Evolutionary conservation across 768 basidiomycete species (phyloP).

Genomic region (Tubosaeta sp.): DNA sequence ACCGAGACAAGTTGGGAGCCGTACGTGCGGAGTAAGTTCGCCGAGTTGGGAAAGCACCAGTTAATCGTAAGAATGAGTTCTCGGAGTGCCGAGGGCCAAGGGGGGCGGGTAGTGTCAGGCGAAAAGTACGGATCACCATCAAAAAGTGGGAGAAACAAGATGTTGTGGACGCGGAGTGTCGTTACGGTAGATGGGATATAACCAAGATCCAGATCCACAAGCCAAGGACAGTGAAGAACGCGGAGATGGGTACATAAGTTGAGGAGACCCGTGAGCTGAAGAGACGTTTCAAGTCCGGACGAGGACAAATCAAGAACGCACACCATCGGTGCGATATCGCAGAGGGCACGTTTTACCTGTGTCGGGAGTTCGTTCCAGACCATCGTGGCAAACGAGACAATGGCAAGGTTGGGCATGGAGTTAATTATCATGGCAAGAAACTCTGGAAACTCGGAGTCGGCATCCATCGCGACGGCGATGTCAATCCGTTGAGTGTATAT

Average conservation of each 20-base stretch:
- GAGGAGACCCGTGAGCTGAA: conserved; percentile 3
- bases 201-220: not conserved
- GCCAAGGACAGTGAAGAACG: conserved; percentile 13
- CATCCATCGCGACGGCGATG: conserved; percentile 17
- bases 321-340: conserved; percentile 11
- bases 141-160: not conserved
- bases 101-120: not conserved
- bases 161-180: conserved; percentile 8
- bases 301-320: conserved; percentile 19
- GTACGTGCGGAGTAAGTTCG: conserved; percentile 9
- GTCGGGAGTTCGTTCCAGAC: not conserved
- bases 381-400: conserved; percentile 14
- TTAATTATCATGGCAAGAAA: conserved; percentile 11
- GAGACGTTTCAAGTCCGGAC: not conserved
- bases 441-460: not conserved
- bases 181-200: conserved; percentile 10
- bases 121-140: not conserved
- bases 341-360: conserved; percentile 13
- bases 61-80: conserved; percentile 14
- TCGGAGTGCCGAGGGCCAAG: conserved; percentile 7
- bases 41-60: not conserved
- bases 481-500: conserved; percentile 23
- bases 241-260: conserved; percentile 12
- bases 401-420: conserved; percentile 16
- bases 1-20: conserved; percentile 16